A percentile compares a stretch with the other conserved stretches of the same genome.
Conservation (phyloP, 2,329 filamentous ascomycete species). For the Fusarium nematophilum region DNA sequence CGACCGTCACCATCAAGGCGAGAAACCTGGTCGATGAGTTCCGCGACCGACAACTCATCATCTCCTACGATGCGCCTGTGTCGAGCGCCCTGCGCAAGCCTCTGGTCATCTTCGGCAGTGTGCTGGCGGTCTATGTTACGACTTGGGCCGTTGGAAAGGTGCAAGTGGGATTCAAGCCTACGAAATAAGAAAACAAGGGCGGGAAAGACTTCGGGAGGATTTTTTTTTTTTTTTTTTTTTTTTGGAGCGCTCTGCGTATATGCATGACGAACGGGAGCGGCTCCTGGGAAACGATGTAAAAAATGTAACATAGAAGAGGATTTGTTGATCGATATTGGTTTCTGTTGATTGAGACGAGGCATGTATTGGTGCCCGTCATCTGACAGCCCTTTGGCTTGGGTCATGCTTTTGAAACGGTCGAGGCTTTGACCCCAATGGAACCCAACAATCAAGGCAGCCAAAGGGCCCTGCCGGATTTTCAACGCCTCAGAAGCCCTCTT, state of each 20-base stretch:
- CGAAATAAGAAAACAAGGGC: slow-evolving; percentile 47
- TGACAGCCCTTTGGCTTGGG: slow-evolving; percentile 16
- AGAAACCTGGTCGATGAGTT: slow-evolving; percentile 92
- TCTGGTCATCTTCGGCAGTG: slow-evolving; percentile 79
- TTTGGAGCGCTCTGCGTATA: slow-evolving; percentile 13
- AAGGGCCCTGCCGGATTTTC: not conserved
- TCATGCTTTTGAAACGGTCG: slow-evolving; percentile 20
- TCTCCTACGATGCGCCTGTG: slow-evolving; percentile 88
- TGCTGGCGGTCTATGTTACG: slow-evolving; percentile 78
- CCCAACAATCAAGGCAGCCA: slow-evolving; percentile 11
- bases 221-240: slow-evolving; percentile 12
- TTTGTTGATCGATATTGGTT: slow-evolving; percentile 17
- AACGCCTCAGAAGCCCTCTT: not conserved
- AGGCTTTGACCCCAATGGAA: slow-evolving; percentile 24
- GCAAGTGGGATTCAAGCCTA: slow-evolving; percentile 79
- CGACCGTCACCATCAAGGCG: slow-evolving; percentile 81
- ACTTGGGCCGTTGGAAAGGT: slow-evolving; percentile 82
- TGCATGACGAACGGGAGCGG: slow-evolving; percentile 20
- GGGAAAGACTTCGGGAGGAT: not conserved
- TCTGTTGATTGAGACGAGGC: not conserved
- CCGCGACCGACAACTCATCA: slow-evolving; percentile 82
- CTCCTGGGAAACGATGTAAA: slow-evolving; percentile 38
- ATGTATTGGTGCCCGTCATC: slow-evolving; percentile 4
- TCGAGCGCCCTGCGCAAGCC: slow-evolving; percentile 85
- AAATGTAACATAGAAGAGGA: slow-evolving; percentile 39